Percentiles rank a stretch among this genome's conserved stretches.
Evolutionary conservation across 108 stramenopile genomes (phyloP).

Genomic region (Cylindrotheca closterium): DNA sequence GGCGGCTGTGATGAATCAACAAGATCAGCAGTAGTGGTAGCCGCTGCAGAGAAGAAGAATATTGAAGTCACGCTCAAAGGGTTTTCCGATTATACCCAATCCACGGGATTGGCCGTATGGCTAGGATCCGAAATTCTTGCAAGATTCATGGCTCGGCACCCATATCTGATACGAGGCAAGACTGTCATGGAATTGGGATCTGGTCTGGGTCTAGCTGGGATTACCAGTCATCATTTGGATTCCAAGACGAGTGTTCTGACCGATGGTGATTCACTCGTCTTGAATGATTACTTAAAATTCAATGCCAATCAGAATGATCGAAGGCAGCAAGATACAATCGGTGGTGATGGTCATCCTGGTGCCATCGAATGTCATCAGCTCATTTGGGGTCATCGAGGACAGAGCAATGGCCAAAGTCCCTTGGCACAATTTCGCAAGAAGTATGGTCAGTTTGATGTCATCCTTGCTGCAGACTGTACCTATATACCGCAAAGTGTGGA

Average conservation of each 20-base stretch:
- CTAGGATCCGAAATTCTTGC: conserved; percentile 36
- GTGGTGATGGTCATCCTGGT: background rate
- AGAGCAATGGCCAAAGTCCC: background rate
- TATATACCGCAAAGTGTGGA: conserved; percentile 29
- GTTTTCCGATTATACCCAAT: conserved; percentile 16
- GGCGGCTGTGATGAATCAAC: background rate
- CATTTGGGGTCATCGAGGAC: conserved; percentile 41
- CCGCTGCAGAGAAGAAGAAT: background rate
- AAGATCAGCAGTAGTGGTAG: background rate
- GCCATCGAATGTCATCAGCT: conserved; percentile 68
- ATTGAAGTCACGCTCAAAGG: background rate
- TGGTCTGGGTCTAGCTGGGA: conserved; percentile 52
- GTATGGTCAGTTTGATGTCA: conserved; percentile 71
- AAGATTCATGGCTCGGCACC: conserved; percentile 31
- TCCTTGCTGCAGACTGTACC: conserved; percentile 24
- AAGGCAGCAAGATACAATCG: background rate
- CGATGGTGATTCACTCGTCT: conserved; percentile 51
- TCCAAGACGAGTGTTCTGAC: conserved; percentile 39
- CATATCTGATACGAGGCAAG: conserved; percentile 24
- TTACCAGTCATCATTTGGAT: conserved; percentile 43
- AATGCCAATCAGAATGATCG: conserved; percentile 10
- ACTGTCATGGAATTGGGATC: conserved; percentile 53
- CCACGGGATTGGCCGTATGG: conserved; percentile 58
- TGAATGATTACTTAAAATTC: conserved; percentile 37
- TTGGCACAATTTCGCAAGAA: background rate